Evolutionary conservation across 441 rosid species (phyloP), one percentile per base, ranked within the genome.

Genomic region (Eruca vesicaria): DNA sequence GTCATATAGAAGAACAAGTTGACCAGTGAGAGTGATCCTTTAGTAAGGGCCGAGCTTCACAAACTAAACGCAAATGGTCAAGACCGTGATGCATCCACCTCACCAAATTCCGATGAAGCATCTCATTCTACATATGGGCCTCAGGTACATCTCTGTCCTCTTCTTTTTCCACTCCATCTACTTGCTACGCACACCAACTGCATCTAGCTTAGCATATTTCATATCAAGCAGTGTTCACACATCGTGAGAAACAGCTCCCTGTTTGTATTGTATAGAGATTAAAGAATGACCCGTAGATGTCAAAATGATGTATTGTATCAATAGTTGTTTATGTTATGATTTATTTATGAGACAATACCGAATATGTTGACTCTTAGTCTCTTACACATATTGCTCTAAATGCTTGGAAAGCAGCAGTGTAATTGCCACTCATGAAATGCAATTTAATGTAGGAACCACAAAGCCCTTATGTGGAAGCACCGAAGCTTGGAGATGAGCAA

Each of bases 401-500:
- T 7, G 7, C 9, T 2, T 32, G 7, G 36, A 11, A 29, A n/a
- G n/a, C 6, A 29, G 7, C 53, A 45, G 15, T 45, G 53, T 45
- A 2, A 45, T 10, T 20, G 50, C 38, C 7, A 50, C 50, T 15
- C 23, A 66, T 72, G 53, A 28, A 9, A 35, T 18, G 35, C 19
- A 71, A 35, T 18, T 23, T 55, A 1, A 16, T 62, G 50, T 3
- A 68, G 80, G 83, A 80, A 69, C 82, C 76, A 26, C 68, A 93
- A 90, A 90, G 90, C 73, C 97, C 97, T 3, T 95, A 95, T 67
- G 94, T 95, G 86, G 97, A 93, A 82, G 81, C 90, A 73, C 96
- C 95, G 3, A 80, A 76, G 31, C 20, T 92, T 71, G 84, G 78
- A 48, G 89, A 89, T 11, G 80, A 80, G 56, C 82, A 80, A 63